Conservation (phyloP, 768 basidiomycete genomes). For the Leccinum subgranulosum region DNA sequence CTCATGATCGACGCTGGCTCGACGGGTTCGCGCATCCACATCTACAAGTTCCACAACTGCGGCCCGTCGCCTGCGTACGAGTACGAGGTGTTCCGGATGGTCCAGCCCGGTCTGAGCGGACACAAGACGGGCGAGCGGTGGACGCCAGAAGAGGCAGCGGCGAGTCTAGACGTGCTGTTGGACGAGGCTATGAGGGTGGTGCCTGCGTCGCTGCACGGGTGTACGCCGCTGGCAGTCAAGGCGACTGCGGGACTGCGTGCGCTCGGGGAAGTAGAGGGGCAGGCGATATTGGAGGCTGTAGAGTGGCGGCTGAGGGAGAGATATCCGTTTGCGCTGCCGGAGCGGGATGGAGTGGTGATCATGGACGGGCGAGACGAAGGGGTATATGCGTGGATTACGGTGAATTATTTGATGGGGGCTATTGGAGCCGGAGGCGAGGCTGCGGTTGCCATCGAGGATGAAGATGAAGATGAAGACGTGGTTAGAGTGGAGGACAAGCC, state of each 20-base stretch:
- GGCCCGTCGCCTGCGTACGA: constrained; percentile 72
- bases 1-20: constrained; percentile 99
- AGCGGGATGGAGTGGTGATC: constrained; percentile 68
- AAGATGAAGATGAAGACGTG: not conserved
- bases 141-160: constrained; percentile 67
- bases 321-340: constrained; percentile 69
- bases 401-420: constrained; percentile 84
- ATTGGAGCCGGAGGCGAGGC: constrained; percentile 52
- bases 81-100: constrained; percentile 89
- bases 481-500: constrained; percentile 9
- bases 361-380: constrained; percentile 98
- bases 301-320: constrained; percentile 48
- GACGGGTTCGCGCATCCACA: constrained; percentile 94
- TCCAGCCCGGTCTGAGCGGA: constrained; percentile 74
- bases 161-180: constrained; percentile 73
- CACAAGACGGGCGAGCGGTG: constrained; percentile 20
- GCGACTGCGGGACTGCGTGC: constrained; percentile 88
- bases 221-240: constrained; percentile 88
- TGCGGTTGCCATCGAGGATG: constrained; percentile 15
- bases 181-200: constrained; percentile 79
- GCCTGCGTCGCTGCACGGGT: constrained; percentile 54
- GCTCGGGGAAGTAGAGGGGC: constrained; percentile 58
- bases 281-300: constrained; percentile 75
- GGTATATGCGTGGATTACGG: constrained; percentile 98
- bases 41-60: constrained; percentile 98